Evolutionary conservation across 1,284 basidiomycete genomes (phyloP).

Genomic region (Marasmius fiardii): DNA sequence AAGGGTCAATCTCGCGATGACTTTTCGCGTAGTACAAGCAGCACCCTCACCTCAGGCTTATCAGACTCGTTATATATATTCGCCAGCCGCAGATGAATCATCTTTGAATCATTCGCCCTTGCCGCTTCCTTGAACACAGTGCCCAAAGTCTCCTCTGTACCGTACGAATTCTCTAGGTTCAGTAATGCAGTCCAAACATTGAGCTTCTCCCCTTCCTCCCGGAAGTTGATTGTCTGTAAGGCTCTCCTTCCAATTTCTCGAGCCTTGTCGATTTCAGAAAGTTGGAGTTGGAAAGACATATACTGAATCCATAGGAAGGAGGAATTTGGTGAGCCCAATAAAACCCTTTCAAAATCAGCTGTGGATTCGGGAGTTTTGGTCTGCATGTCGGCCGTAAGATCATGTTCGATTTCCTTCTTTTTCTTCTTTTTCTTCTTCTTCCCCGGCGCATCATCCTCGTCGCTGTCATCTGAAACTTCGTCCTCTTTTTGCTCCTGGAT

Average conservation of each 20-base stretch:
- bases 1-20: not conserved
- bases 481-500: conserved; percentile 31
- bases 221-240: conserved; percentile 86
- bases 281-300: conserved; percentile 97
- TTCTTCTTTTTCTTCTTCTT: conserved; percentile 62
- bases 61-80: conserved; percentile 82
- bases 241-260: conserved; percentile 86
- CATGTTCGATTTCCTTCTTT: conserved; percentile 72
- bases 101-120: conserved; percentile 90
- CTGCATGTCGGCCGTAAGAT: conserved; percentile 85
- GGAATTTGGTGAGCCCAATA: conserved; percentile 95
- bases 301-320: conserved; percentile 99
- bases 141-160: conserved; percentile 80
- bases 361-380: conserved; percentile 85
- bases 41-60: conserved; percentile 67
- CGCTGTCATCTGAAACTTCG: conserved; percentile 46
- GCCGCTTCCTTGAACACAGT: conserved; percentile 87
- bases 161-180: conserved; percentile 94
- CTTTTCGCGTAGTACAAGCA: not conserved
- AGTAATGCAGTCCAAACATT: conserved; percentile 98
- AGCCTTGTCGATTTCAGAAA: conserved; percentile 95
- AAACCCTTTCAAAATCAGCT: conserved; percentile 90
- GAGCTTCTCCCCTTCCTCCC: conserved; percentile 95
- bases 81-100: conserved; percentile 81
- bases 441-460: conserved; percentile 42